Evolutionary conservation across 352 stramenopile species (phyloP), one percentile per base, ranked within the genome.

Genomic region (Plasmopara viticola): DNA sequence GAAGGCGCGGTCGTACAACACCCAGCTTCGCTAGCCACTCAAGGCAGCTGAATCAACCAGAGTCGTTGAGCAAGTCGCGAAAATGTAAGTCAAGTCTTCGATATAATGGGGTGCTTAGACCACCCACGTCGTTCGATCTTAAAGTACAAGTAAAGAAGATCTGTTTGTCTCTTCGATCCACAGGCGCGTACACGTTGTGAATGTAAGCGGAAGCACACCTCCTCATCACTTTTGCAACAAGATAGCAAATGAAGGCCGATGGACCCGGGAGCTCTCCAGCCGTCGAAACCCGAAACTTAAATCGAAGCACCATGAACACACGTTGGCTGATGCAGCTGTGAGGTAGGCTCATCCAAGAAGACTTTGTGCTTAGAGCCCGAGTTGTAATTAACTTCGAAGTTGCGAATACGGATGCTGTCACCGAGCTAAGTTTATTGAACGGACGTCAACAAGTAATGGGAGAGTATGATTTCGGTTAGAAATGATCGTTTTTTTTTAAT

Each of bases 241-340:
- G 41, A 13, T 44, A 29, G n/a, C 12, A 6, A 8, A 9, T 4
- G 9, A 4, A 9, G 33, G 13, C 33, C 13, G 33, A 38, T 14
- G n/a, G 37, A 17, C 37, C 4, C 0, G 37, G 9, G 6, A 41
- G 2, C 4, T 15, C 6, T 2, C 5, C 4, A n/a, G 37, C n/a
- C 12, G 37, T 41, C 9, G 13, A 41, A 41, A 4, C 33, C 33
- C 9, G 33, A 41, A 41, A 15, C 6, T 41, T 13, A 17, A 13
- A 17, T 9, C 41, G 17, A 14, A 46, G 41, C 41, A 46, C 41
- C 17, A 18, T 46, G 41, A 46, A 18, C 41, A 46, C 17, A 15
- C 37, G 15, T 44, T 9, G 15, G 14, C 28, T 13, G 39, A 30
- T 44, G n/a, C n/a, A 44, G 17, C n/a, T 29, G 39, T 7, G 10